Evolutionary conservation across 1,139 yeast genomes (phyloP).

Genomic region (Suhomyces guaymorum): DNA sequence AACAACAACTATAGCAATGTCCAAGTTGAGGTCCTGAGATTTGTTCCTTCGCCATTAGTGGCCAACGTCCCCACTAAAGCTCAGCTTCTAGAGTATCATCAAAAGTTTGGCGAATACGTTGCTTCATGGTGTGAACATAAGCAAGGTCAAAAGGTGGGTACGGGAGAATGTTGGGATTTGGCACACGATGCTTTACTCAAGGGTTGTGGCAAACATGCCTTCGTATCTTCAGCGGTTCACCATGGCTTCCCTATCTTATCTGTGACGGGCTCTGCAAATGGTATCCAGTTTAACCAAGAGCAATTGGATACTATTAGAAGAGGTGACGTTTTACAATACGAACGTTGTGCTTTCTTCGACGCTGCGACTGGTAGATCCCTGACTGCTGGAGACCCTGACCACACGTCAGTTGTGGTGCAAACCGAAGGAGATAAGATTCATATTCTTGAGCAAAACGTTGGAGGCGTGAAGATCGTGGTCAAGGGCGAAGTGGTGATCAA

Average conservation of each 20-base stretch:
- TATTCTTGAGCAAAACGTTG: constrained; percentile 64
- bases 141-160: constrained; percentile 57
- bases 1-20: constrained; percentile 24
- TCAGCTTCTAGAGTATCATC: constrained; percentile 43
- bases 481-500: constrained; percentile 46
- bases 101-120: constrained; percentile 52
- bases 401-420: constrained; percentile 60
- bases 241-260: constrained; percentile 62
- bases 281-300: constrained; percentile 19
- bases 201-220: constrained; percentile 64
- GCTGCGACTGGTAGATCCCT: constrained; percentile 26
- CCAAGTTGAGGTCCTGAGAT: constrained; percentile 34
- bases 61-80: constrained; percentile 34
- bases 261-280: constrained; percentile 28
- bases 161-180: constrained; percentile 81
- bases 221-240: constrained; percentile 52
- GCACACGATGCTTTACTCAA: constrained; percentile 63
- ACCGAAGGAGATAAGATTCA: constrained; percentile 32
- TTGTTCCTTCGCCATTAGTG: constrained; percentile 52
- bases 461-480: constrained; percentile 50
- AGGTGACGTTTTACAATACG: constrained; percentile 47
- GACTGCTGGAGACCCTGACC: constrained; percentile 63
- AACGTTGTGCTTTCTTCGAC: constrained; percentile 44
- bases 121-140: constrained; percentile 66
- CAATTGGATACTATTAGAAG: constrained; percentile 41